Evolutionary conservation across 2,329 filamentous ascomycete species (phyloP), one percentile per base, ranked within the genome.

Genomic region (Aspergillus felis): DNA sequence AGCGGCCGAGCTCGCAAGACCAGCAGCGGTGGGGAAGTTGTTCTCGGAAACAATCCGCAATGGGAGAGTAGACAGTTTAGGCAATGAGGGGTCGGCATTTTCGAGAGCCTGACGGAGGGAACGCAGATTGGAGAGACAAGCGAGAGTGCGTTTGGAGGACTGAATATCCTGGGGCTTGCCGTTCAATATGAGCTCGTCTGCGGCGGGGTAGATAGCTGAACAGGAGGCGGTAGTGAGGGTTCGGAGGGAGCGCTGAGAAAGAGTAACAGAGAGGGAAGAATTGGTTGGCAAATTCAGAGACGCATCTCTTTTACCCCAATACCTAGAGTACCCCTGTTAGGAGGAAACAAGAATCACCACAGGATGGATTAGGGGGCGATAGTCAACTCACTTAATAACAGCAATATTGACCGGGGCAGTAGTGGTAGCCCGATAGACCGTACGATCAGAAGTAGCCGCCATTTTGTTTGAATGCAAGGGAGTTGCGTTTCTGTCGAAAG

Each of bases 321-420:
- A 89, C 74, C 84, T 86, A 66, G 8, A 48, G 14, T 47, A 48
- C 4, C 20, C 27, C 7, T 22, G 52, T 60, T 47, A 66, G 59
- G 41, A 54, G 47, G 20, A 35, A 53, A 28, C 22, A 25, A 35
- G 29, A 10, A 35, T 38, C 32, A 38, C 10, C 9, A 14, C 3
- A 51, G 54, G 55, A 61, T 60, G 28, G 24, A 56, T 50, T 60
- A 56, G 54, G 50, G 41, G 58, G 50, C 51, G 24, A 62, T 29
- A 54, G 48, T 57, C 59, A 60, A 61, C 72, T 67, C 78, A 95
- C 89, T 97, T 97, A 79, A 97, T 94, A 57, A 97, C 92, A 64
- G 93, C 93, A 73, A 97, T 97, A 81, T 97, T 97, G 72, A 97
- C 93, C 14, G 93, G 94, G 44, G 94, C 94, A 63, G 92, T 97